Evolutionary conservation across 805 yeast genomes (phyloP), one percentile per base, ranked within the genome.

Genomic region (Brettanomyces nanus): DNA sequence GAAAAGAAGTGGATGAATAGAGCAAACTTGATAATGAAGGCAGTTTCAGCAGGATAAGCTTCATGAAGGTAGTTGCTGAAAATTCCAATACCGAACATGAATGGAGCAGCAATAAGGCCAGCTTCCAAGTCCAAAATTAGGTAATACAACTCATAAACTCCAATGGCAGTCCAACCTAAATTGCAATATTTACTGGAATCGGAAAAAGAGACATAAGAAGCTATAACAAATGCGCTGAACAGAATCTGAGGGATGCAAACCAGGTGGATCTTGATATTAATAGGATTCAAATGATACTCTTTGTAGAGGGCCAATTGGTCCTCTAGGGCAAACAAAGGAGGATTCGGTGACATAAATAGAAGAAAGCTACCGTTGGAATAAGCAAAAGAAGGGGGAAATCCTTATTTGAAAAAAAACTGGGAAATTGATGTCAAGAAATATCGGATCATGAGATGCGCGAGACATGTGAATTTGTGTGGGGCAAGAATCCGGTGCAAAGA

Each of bases 161-260:
- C 41, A 1, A 77, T 65, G 3, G 66, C 39, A 0, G 69, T 18
- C 85, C 83, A 7, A 69, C 40, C 36, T 77, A 39, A n/a, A 5
- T n/a, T 31, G 14, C 28, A 19, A 27, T 19, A 23, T 3, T 37
- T 36, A 10, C 19, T 28, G 4, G 27, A 13, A 21, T 33, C 29
- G 77, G 20, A 30, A 42, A 46, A 14, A 48, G 37, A 33, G 46
- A 44, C 30, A 45, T 46, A 35, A 39, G 36, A 20, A n/a, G 46
- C 43, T 22, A 75, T 48, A 10, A 73, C 63, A 31, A 77, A 53
- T 1, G 78, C 58, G 3, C 85, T 66, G 37, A 71, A 59, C 22
- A 84, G 63, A 36, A 90, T 87, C 17, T 75, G 58, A 1, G 97
- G 97, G 23, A 90, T 87, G 53, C 86, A 86, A 4, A 74, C 56